Base-by-base conservation (phyloP, 1,139 yeast genomes). In the Kodamaea suecica region DNA sequence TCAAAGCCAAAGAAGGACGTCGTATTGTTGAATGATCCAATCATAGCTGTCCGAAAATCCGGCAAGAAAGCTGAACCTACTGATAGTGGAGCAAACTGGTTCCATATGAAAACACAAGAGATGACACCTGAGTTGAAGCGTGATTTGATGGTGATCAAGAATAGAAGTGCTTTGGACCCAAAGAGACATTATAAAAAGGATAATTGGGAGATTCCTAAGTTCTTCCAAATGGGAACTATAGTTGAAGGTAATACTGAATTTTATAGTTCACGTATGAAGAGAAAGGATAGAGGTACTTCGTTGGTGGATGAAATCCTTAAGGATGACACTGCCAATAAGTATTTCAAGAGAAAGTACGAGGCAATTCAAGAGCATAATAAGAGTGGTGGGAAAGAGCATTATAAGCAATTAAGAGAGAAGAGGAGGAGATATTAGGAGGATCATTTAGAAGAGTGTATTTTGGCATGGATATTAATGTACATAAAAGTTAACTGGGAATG, bases 151-250 rank as follows among this genome's bases (percentile, higher is more conserved):
- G 64, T 92, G 21, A 70, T 92, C 39, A 82, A 86, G 52, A 86
- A 90, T 66, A 79, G 98, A 61, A 81, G 84, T 43, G 96, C 92
- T 13, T 71, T 92, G 44, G 98, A 92, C 55, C 97, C 97, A 4
- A 92, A 92, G 61, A 77, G 97, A 51, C 96, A 88, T 61, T 92
- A 92, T 62, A 87, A 85, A 61, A 86, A 86, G 58, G 94, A 84
- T 39, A 82, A 80, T 43, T 85, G 95, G 83, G 73, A 73, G 37
- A 70, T 76, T 4, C 95, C 96, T 14, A 87, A 85, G 52, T 78
- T 70, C 45, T 88, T 92, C 58, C 94, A 90, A 44, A 76, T 85
- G 53, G 98, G 98, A 9, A 88, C 97, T 0, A 76, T 92, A 24
- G 61, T 90, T 14, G 94, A 84, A 50, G 94, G 90, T 30, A 78